Evolutionary conservation across 2,329 filamentous ascomycete species (phyloP).

Genomic region (Alternaria tenuissima): DNA sequence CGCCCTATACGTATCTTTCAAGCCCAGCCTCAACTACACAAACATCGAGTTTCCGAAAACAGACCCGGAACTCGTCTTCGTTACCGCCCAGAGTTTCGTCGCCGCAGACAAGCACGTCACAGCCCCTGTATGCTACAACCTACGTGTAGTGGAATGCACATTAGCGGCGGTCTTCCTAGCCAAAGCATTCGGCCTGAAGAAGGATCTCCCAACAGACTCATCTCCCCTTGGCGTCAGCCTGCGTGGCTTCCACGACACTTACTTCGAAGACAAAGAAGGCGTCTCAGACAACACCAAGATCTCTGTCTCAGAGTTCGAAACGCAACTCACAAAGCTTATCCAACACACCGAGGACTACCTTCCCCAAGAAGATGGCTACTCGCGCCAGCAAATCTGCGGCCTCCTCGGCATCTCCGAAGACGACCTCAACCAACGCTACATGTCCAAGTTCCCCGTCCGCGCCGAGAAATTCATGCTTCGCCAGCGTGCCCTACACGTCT

Average conservation of each 20-base stretch:
- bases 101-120: constrained; percentile 94
- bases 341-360: constrained; percentile 75
- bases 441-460: constrained; percentile 87
- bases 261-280: constrained; percentile 67
- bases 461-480: constrained; percentile 87
- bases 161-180: constrained; percentile 77
- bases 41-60: constrained; percentile 85
- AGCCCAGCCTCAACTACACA: constrained; percentile 76
- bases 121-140: constrained; percentile 92
- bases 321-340: constrained; percentile 78
- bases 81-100: constrained; percentile 94
- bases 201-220: constrained; percentile 74
- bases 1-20: constrained; percentile 90
- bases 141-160: constrained; percentile 94
- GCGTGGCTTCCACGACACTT: constrained; percentile 84
- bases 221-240: constrained; percentile 85
- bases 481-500: constrained; percentile 89
- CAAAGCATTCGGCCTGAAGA: constrained; percentile 65
- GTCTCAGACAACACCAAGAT: constrained; percentile 59
- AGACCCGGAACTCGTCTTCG: constrained; percentile 83
- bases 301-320: constrained; percentile 53
- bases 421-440: constrained; percentile 79
- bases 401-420: constrained; percentile 73
- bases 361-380: constrained; percentile 82
- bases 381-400: constrained; percentile 80